Conservation (phyloP, 2,329 filamentous ascomycete genomes). For the Neofusicoccum sp. region DNA sequence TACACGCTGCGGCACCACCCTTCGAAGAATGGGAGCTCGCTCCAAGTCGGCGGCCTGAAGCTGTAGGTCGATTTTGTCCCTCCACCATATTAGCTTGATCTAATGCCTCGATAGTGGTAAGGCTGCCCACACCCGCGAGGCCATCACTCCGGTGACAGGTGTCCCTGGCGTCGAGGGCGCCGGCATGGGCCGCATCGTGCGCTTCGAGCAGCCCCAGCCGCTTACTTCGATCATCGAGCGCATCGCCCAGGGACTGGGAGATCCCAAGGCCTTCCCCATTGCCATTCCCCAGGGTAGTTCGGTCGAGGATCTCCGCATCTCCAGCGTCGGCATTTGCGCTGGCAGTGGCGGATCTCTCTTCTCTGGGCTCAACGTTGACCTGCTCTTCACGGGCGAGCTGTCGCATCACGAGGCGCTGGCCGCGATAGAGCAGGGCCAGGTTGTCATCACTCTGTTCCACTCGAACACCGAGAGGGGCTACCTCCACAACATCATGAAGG, state of each 20-base stretch:
- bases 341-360: conserved; percentile 83
- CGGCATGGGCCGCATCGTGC: conserved; percentile 64
- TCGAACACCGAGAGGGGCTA: conserved; percentile 91
- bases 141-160: conserved; percentile 53
- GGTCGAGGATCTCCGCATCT: conserved; percentile 60
- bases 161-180: conserved; percentile 43
- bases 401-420: conserved; percentile 89
- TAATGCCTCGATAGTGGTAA: conserved; percentile 2
- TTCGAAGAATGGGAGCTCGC: conserved; percentile 38
- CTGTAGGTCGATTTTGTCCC: conserved; percentile 14
- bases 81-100: not conserved
- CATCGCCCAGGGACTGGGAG: conserved; percentile 65
- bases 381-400: conserved; percentile 91
- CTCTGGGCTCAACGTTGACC: conserved; percentile 68
- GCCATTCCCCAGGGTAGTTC: conserved; percentile 63
- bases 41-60: conserved; percentile 4
- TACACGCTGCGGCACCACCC: conserved; percentile 53
- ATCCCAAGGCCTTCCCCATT: conserved; percentile 65
- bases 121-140: conserved; percentile 51
- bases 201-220: conserved; percentile 55
- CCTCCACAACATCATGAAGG: conserved; percentile 69
- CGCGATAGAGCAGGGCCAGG: conserved; percentile 80
- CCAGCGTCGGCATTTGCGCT: conserved; percentile 81
- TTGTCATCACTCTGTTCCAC: conserved; percentile 85
- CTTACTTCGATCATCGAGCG: conserved; percentile 63